phyloP scores from a whole-genome alignment of 2,329 filamentous ascomycete species.

The Verticillium nubilum region DNA sequence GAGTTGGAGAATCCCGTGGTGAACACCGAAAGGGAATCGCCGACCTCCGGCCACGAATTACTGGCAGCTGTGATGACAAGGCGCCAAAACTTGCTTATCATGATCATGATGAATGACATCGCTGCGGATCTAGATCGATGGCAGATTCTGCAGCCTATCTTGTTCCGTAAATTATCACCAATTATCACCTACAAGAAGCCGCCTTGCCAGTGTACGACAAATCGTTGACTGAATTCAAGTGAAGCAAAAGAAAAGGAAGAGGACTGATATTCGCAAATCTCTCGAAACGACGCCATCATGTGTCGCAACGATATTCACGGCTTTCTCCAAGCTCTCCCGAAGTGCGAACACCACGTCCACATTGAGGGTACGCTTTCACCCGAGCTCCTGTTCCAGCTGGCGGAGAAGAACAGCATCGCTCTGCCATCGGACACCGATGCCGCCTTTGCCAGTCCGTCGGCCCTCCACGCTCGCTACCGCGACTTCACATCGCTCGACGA shows the following conservation, averaged over 20 bases:
- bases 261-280: too few species aligned
- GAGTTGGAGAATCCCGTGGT: neutral
- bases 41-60: neutral
- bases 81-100: neutral
- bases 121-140: too few species aligned
- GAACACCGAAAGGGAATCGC: neutral
- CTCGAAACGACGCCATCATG: constrained; percentile 32
- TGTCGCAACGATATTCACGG: constrained; percentile 47
- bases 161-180: neutral
- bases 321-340: constrained; percentile 63
- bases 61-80: neutral
- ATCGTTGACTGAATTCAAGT: neutral
- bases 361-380: constrained; percentile 72
- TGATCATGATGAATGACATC: neutral
- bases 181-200: neutral
- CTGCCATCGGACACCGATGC: constrained; percentile 51
- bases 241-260: too few species aligned
- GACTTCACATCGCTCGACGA: constrained; percentile 67
- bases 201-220: neutral
- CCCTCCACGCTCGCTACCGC: constrained; percentile 59
- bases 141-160: neutral
- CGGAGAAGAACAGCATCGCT: constrained; percentile 57
- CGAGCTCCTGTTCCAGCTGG: constrained; percentile 63
- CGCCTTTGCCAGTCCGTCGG: constrained; percentile 55
- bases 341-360: constrained; percentile 79